Conservation (phyloP, 192 early-diverging fungal genomes). For the Piromyces finnis region DNA sequence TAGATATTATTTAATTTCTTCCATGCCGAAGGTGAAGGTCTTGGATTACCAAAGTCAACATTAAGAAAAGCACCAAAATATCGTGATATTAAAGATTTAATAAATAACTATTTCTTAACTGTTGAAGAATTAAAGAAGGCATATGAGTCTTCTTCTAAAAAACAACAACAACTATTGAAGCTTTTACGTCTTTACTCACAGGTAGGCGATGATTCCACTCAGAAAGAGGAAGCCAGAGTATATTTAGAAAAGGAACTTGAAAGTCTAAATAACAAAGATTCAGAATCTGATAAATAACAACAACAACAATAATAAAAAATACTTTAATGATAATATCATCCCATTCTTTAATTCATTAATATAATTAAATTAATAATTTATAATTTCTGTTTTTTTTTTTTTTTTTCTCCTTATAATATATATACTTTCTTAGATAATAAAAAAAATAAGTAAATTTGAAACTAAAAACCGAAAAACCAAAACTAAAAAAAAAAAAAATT, state of each 20-base stretch:
- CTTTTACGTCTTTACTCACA: not conserved
- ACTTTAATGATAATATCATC: too few relatives aligned
- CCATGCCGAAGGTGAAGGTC: slow-evolving; percentile 22
- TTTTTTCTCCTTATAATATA: too few relatives aligned
- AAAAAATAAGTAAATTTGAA: too few relatives aligned
- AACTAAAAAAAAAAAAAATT: too few relatives aligned
- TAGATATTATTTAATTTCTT: slow-evolving; percentile 24
- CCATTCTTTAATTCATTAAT: too few relatives aligned
- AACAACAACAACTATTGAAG: not conserved
- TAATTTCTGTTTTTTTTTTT: too few relatives aligned
- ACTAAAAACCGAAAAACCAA: too few relatives aligned
- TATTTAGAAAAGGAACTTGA: not conserved
- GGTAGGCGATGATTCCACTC: not conserved
- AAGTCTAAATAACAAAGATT: not conserved
- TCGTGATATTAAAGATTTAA: slow-evolving; percentile 9
- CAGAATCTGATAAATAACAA: too few relatives aligned
- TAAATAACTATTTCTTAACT: slow-evolving; percentile 11
- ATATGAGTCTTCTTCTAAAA: slow-evolving; percentile 21
- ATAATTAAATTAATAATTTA: too few relatives aligned
- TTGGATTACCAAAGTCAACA: slow-evolving; percentile 14
- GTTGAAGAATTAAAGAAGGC: slow-evolving; percentile 17
- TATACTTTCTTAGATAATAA: too few relatives aligned
- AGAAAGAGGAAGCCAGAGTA: not conserved
- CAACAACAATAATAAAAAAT: too few relatives aligned
- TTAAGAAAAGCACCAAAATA: slow-evolving; percentile 17